These are phyloP conservation scores for Starmerella apis DNA, from an alignment of 805 yeast species.

Conservation along the genomic window DNA sequence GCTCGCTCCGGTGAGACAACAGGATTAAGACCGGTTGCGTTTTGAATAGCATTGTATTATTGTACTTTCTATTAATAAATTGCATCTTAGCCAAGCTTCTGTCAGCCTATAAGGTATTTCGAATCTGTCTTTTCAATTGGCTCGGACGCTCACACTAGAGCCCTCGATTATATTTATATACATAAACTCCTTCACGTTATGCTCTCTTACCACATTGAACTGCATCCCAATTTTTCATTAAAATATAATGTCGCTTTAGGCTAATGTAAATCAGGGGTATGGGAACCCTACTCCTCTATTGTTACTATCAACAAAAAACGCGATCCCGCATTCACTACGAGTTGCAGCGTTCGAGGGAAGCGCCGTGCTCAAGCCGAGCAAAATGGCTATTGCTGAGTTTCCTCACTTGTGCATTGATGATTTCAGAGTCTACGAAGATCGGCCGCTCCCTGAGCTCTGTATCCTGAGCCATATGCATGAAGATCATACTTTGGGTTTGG, in stretches of 20 bases:
- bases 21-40: slow-evolving; percentile 4
- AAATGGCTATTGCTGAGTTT: slow-evolving; percentile 35
- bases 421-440: slow-evolving; percentile 20
- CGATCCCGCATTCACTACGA: not conserved
- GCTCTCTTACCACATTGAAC: no score
- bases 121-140: no score
- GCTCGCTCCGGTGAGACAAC: slow-evolving; percentile 3
- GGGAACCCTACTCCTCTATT: no score
- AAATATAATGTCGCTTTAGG: no score
- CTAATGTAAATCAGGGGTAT: no score
- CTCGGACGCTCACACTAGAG: no score
- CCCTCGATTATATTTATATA: no score
- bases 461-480: slow-evolving; percentile 46
- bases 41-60: not conserved
- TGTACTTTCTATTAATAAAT: no score
- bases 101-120: no score
- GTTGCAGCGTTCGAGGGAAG: not conserved
- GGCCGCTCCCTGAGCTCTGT: slow-evolving; percentile 27
- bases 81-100: no score
- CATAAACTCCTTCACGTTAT: no score
- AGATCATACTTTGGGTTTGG: slow-evolving; percentile 45
- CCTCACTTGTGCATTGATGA: slow-evolving; percentile 38
- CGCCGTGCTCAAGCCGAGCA: not conserved
- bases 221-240: no score
- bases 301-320: not conserved